Percentiles rank a stretch among this genome's conserved stretches.
phyloP scores from a whole-genome alignment of 495 filamentous ascomycete genomes.

The Neurospora intermedia region DNA sequence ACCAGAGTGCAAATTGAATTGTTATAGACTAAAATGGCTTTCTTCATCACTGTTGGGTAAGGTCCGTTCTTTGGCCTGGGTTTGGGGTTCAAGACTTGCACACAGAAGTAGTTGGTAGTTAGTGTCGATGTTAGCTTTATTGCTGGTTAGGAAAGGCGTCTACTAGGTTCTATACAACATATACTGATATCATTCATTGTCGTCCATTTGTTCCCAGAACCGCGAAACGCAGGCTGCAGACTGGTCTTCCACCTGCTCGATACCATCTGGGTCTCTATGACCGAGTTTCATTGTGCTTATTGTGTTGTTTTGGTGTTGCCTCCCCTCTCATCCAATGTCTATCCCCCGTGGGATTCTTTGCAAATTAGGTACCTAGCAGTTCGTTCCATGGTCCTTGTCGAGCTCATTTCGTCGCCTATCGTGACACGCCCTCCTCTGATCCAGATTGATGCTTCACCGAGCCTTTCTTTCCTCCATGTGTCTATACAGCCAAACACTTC shows the following conservation, averaged over 20 bases:
- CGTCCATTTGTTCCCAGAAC: background rate
- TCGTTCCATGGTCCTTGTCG: background rate
- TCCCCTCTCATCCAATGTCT: background rate
- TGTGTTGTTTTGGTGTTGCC: background rate
- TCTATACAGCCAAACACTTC: background rate
- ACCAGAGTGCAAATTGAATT: background rate
- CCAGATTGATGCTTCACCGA: background rate
- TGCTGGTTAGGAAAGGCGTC: background rate
- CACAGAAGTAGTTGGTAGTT: background rate
- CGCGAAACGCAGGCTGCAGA: background rate
- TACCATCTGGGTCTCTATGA: background rate
- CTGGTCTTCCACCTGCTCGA: background rate
- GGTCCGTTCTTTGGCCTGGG: background rate
- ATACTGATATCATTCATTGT: background rate
- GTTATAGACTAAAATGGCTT: background rate
- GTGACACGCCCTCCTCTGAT: background rate
- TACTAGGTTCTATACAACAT: background rate
- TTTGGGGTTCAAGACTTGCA: constrained; percentile 1
- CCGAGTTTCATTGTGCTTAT: background rate
- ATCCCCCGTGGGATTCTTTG: background rate
- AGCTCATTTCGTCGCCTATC: background rate
- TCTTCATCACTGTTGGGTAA: background rate
- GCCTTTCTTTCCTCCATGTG: background rate
- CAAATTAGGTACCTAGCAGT: background rate
- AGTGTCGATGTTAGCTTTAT: background rate